A percentile compares a stretch with the other conserved stretches of the same genome.
These are phyloP conservation scores for Parasitella parasitica DNA, from an alignment of 371 early-diverging fungal species.

Conservation along the genomic window DNA sequence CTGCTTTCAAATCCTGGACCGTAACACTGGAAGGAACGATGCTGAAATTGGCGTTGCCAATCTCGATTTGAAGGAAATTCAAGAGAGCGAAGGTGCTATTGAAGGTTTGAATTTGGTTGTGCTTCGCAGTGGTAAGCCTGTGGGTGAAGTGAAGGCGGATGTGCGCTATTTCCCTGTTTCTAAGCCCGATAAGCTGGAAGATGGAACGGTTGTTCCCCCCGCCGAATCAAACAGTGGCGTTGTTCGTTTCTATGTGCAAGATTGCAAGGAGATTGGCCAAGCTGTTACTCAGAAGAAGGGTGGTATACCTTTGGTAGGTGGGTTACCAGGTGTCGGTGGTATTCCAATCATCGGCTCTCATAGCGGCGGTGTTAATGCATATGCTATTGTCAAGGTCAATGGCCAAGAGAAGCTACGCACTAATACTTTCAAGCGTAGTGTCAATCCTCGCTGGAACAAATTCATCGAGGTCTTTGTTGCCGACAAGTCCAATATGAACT, in stretches of 20 bases:
- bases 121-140: slow-evolving; percentile 24
- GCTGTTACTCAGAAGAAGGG: slow-evolving; percentile 19
- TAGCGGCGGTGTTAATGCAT: slow-evolving; percentile 28
- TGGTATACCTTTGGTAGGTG: slow-evolving; percentile 20
- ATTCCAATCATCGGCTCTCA: slow-evolving; percentile 23
- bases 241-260: slow-evolving; percentile 38
- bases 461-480: slow-evolving; percentile 30
- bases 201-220: slow-evolving; percentile 29
- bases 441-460: slow-evolving; percentile 46
- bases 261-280: slow-evolving; percentile 37
- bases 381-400: slow-evolving; percentile 35
- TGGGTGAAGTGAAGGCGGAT: slow-evolving; percentile 38
- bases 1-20: slow-evolving; percentile 25
- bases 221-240: slow-evolving; percentile 41
- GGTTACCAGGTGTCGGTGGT: slow-evolving; percentile 22
- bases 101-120: slow-evolving; percentile 31
- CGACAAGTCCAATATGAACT: slow-evolving; percentile 17
- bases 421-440: slow-evolving; percentile 31
- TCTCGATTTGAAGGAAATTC: slow-evolving; percentile 49
- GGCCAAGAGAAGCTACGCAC: slow-evolving; percentile 32
- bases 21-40: slow-evolving; percentile 31
- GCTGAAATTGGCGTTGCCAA: slow-evolving; percentile 44
- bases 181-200: slow-evolving; percentile 28
- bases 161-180: slow-evolving; percentile 31
- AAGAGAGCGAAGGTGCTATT: slow-evolving; percentile 32